Evolutionary conservation across 495 filamentous ascomycete species (phyloP).

Genomic region (Talaromyces thailandensis): DNA sequence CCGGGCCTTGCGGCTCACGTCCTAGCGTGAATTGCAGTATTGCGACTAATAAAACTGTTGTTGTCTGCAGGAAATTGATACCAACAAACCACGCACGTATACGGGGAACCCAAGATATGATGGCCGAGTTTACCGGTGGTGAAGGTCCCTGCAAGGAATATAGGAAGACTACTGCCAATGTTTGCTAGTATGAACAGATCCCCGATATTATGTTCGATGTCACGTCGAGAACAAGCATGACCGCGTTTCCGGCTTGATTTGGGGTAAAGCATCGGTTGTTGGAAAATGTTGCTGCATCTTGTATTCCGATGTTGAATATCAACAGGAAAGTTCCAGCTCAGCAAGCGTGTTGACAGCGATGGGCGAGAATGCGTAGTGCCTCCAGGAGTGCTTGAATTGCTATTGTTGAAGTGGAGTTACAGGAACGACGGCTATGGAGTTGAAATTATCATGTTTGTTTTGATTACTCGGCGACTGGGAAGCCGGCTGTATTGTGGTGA

Average conservation of each 20-base stretch:
- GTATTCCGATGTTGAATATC: conserved; percentile 34
- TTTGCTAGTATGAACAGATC: conserved; percentile 15
- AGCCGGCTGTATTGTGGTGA: not conserved
- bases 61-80: not conserved
- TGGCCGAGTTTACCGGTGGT: conserved; percentile 41
- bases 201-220: not conserved
- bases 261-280: conserved; percentile 57
- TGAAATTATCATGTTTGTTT: not conserved
- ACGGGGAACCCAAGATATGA: not conserved
- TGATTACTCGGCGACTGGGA: not conserved
- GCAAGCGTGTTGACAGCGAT: not conserved
- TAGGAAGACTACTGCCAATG: conserved; percentile 42
- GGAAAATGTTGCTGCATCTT: conserved; percentile 52
- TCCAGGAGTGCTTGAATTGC: not conserved
- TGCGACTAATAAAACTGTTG: not conserved
- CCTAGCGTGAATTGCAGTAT: conserved; percentile 11
- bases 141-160: conserved; percentile 45
- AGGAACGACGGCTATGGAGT: not conserved
- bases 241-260: conserved; percentile 58
- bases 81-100: not conserved
- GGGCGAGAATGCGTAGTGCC: not conserved
- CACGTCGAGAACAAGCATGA: conserved; percentile 41
- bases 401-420: not conserved
- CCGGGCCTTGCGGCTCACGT: conserved; percentile 17
- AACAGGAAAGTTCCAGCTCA: conserved; percentile 21